Evolutionary conservation across 805 yeast genomes (phyloP).

Genomic region (Yamadazyma paraphyllophila): DNA sequence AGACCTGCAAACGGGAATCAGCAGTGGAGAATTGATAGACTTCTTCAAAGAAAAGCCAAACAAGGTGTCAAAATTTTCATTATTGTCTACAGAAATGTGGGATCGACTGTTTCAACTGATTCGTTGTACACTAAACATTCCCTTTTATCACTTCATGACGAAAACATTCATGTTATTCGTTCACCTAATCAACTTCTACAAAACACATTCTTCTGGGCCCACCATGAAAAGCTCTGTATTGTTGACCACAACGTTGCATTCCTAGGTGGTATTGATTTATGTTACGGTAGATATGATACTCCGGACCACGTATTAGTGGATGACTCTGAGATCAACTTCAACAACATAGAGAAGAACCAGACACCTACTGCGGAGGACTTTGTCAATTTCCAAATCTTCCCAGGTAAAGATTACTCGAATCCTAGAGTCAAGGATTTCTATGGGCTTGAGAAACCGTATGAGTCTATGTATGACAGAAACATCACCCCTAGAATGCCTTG

Average conservation of each 20-base stretch:
- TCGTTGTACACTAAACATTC: constrained; percentile 95
- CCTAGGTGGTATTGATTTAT: constrained; percentile 92
- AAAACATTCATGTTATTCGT: constrained; percentile 83
- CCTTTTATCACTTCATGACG: constrained; percentile 71
- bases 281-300: constrained; percentile 95
- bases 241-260: constrained; percentile 87
- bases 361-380: constrained; percentile 38
- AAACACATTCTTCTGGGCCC: constrained; percentile 97
- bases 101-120: constrained; percentile 88
- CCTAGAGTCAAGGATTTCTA: constrained; percentile 89
- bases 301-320: constrained; percentile 91
- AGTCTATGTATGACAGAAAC: constrained; percentile 85
- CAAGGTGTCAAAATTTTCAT: constrained; percentile 93
- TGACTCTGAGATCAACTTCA: constrained; percentile 48
- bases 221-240: constrained; percentile 89
- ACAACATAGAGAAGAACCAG: constrained; percentile 27
- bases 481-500: constrained; percentile 94
- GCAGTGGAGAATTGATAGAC: constrained; percentile 86
- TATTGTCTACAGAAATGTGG: constrained; percentile 91
- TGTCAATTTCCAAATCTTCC: constrained; percentile 65
- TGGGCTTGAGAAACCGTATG: constrained; percentile 80
- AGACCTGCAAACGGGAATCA: constrained; percentile 96
- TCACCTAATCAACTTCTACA: constrained; percentile 95
- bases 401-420: constrained; percentile 97
- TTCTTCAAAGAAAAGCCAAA: constrained; percentile 84